Evolutionary conservation across 208 protist species (phyloP).

Genomic region (Jaenimonas drosophilae): DNA sequence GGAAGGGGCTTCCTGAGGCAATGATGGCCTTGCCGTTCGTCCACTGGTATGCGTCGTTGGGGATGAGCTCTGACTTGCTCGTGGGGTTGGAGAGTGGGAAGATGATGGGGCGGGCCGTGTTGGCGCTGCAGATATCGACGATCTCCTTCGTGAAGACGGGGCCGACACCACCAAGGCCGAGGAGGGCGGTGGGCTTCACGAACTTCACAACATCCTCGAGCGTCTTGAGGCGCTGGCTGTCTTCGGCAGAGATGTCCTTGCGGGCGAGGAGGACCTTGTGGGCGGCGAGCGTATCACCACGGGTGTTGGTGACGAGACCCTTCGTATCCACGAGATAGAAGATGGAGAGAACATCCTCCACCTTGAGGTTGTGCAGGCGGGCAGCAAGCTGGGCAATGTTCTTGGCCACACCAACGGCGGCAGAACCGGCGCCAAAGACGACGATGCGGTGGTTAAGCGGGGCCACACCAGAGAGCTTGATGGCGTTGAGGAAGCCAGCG

Average conservation of each 20-base stretch:
- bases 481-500: conserved; percentile 86
- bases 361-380: conserved; percentile 30
- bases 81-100: conserved; percentile 95
- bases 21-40: conserved; percentile 92
- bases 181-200: conserved; percentile 92
- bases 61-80: conserved; percentile 85
- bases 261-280: conserved; percentile 89
- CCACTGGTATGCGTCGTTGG: conserved; percentile 89
- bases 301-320: conserved; percentile 79
- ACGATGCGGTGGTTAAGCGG: conserved; percentile 68
- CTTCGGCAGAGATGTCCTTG: conserved; percentile 62
- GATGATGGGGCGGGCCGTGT: conserved; percentile 90
- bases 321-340: conserved; percentile 92
- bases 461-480: conserved; percentile 36
- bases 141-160: conserved; percentile 93
- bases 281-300: conserved; percentile 65
- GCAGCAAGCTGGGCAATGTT: conserved; percentile 82
- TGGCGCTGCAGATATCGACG: conserved; percentile 57
- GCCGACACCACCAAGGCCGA: conserved; percentile 90
- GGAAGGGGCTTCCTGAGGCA: conserved; percentile 95
- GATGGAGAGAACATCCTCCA: conserved; percentile 70
- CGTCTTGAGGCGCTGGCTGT: conserved; percentile 39
- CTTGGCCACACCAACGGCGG: conserved; percentile 92
- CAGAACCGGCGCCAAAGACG: conserved; percentile 91
- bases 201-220: conserved; percentile 63